Conservation (phyloP, 108 stramenopile species). For the Pinguiococcus pyrenoidosus region DNA sequence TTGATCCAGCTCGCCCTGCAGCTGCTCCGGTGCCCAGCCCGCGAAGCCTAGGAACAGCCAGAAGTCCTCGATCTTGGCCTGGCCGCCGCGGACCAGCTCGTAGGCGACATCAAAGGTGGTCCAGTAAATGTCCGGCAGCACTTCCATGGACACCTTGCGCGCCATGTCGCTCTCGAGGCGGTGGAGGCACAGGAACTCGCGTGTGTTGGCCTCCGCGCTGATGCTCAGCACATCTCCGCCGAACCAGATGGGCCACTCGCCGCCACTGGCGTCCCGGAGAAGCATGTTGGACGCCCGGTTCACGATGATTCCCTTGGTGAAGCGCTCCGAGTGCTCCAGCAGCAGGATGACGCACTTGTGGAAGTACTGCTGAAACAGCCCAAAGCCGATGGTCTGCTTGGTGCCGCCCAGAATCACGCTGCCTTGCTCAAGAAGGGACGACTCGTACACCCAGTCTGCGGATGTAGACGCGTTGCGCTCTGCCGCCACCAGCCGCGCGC, state of each 20-base stretch:
- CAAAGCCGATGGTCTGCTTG: constrained; percentile 59
- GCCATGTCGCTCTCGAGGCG: constrained; percentile 43
- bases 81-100: constrained; percentile 35
- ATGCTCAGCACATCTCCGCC: constrained; percentile 50
- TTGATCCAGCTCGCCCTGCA: constrained; percentile 55
- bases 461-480: too few species aligned
- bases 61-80: constrained; percentile 39
- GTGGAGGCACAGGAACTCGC: constrained; percentile 62
- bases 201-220: constrained; percentile 42
- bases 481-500: too few species aligned
- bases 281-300: constrained; percentile 44
- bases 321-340: constrained; percentile 41
- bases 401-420: constrained; percentile 55
- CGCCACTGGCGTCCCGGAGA: constrained; percentile 25
- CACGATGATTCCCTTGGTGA: constrained; percentile 49
- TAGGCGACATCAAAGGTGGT: constrained; percentile 66
- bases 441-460: background rate
- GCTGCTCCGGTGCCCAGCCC: constrained; percentile 46
- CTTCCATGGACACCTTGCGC: constrained; percentile 37
- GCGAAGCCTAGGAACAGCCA: constrained; percentile 48
- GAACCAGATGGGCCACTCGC: constrained; percentile 23
- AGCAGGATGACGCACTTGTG: constrained; percentile 51
- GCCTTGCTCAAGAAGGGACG: constrained; percentile 49
- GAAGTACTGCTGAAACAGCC: constrained; percentile 60
- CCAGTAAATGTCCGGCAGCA: constrained; percentile 70